phyloP scores from a whole-genome alignment of 202 grass and related monocot genomes.

The Elaeis oleifera region DNA sequence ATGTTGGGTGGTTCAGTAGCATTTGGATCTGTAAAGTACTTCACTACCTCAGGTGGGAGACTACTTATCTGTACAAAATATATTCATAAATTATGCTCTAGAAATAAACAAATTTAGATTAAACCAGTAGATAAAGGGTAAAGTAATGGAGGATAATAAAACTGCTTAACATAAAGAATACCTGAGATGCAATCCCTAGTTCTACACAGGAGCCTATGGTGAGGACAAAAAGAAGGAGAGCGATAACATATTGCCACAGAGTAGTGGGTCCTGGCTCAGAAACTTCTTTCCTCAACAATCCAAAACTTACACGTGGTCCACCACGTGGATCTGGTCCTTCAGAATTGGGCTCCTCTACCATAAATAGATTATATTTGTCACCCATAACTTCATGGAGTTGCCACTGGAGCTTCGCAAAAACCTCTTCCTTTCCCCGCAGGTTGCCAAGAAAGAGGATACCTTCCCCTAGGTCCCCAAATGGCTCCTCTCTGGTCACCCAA shows the following conservation, averaged over 20 bases:
- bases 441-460: constrained; percentile 93
- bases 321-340: constrained; percentile 87
- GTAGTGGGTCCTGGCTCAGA: constrained; percentile 92
- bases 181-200: constrained; percentile 95
- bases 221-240: constrained; percentile 78
- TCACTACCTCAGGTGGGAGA: constrained; percentile 88
- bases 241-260: constrained; percentile 98
- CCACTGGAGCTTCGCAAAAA: constrained; percentile 72
- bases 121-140: no score
- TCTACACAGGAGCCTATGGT: constrained; percentile 86
- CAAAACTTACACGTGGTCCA: constrained; percentile 87
- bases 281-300: constrained; percentile 87
- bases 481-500: constrained; percentile 95
- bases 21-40: constrained; percentile 99
- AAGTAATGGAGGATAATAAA: constrained; percentile 16
- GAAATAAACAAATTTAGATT: no score
- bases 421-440: constrained; percentile 71
- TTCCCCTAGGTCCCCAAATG: constrained; percentile 94
- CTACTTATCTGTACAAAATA: constrained; percentile 64
- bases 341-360: constrained; percentile 94
- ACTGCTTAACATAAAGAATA: constrained; percentile 23
- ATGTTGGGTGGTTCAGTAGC: constrained; percentile 82
- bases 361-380: constrained; percentile 92
- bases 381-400: constrained; percentile 70
- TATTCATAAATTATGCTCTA: background rate